A percentile compares a stretch with the other conserved stretches of the same genome.
These are phyloP conservation scores for Bipolaris zeicola DNA, from an alignment of 2,329 filamentous ascomycete genomes.

Conservation along the genomic window DNA sequence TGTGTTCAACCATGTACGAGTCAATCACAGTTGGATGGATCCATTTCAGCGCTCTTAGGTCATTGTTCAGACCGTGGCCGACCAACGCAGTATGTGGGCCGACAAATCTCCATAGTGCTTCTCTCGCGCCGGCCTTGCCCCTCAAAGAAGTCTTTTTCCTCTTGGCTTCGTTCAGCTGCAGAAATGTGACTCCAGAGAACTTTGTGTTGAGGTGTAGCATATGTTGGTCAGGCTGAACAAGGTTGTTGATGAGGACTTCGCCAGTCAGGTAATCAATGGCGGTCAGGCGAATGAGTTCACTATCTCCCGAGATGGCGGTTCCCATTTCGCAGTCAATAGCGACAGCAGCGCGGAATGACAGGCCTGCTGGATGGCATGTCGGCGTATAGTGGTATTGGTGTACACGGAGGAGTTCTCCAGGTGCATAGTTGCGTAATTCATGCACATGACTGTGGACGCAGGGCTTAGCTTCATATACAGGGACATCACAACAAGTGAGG, in stretches of 20 bases:
- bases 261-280: constrained; percentile 58
- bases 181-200: constrained; percentile 56
- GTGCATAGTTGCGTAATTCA: constrained; percentile 3
- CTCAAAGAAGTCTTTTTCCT: constrained; percentile 44
- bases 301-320: constrained; percentile 51
- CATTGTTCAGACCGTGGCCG: constrained; percentile 53
- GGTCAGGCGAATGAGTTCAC: constrained; percentile 60
- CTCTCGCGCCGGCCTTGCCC: constrained; percentile 52
- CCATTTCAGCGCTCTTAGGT: constrained; percentile 56
- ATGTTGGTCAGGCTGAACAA: constrained; percentile 56
- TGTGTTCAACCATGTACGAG: constrained; percentile 43
- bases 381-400: constrained; percentile 20
- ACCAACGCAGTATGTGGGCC: constrained; percentile 57
- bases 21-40: constrained; percentile 56
- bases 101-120: constrained; percentile 53
- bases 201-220: constrained; percentile 59
- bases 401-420: constrained; percentile 10
- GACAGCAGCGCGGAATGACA: constrained; percentile 35
- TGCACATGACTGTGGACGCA: constrained; percentile 15
- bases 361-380: not conserved
- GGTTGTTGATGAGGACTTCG: constrained; percentile 55
- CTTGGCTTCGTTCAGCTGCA: constrained; percentile 48
- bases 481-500: constrained; percentile 17
- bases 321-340: constrained; percentile 65
- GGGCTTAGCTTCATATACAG: constrained; percentile 9